These are phyloP conservation scores for Penstemon barbatus DNA, from an alignment of 257 asterid genomes.

Conservation along the genomic window DNA sequence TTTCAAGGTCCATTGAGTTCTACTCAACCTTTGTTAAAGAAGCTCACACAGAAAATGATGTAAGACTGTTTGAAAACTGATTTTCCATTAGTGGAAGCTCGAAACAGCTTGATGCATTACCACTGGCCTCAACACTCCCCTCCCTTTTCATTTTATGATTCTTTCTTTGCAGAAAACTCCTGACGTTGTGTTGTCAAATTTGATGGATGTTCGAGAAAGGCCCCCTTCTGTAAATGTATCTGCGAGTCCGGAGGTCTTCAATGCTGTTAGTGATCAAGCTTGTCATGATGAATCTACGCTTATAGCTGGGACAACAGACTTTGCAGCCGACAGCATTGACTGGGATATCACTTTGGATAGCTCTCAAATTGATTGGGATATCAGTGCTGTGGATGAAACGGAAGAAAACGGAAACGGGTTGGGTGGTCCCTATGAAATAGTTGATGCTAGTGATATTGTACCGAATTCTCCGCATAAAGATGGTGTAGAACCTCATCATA, in stretches of 20 bases:
- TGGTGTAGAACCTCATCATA: slow-evolving; percentile 37
- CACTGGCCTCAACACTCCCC: slow-evolving; percentile 6
- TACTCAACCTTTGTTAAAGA: slow-evolving; percentile 78
- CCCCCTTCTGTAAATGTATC: slow-evolving; percentile 69
- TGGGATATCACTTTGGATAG: slow-evolving; percentile 88
- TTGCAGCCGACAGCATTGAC: slow-evolving; percentile 59
- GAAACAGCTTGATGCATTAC: slow-evolving; percentile 13
- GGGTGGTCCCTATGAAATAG: slow-evolving; percentile 95
- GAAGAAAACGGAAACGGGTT: slow-evolving; percentile 84
- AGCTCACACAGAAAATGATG: slow-evolving; percentile 79
- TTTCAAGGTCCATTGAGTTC: slow-evolving; percentile 70
- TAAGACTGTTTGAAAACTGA: slow-evolving; percentile 35
- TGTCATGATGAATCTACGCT: slow-evolving; percentile 36
- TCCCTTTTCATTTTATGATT: slow-evolving; percentile 7
- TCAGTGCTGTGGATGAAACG: slow-evolving; percentile 65
- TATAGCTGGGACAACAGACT: slow-evolving; percentile 36
- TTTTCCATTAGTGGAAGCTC: slow-evolving; percentile 14
- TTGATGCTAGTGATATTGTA: slow-evolving; percentile 71
- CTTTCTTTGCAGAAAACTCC: slow-evolving; percentile 57
- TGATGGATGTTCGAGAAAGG: slow-evolving; percentile 57
- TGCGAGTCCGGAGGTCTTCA: slow-evolving; percentile 53
- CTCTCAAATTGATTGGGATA: slow-evolving; percentile 92
- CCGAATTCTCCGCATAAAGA: slow-evolving; percentile 51
- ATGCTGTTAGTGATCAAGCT: slow-evolving; percentile 39
- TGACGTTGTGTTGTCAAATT: slow-evolving; percentile 47